Conservation (phyloP, 202 grass and related monocot species). For the Schoenoplectus tabernaemontani region DNA sequence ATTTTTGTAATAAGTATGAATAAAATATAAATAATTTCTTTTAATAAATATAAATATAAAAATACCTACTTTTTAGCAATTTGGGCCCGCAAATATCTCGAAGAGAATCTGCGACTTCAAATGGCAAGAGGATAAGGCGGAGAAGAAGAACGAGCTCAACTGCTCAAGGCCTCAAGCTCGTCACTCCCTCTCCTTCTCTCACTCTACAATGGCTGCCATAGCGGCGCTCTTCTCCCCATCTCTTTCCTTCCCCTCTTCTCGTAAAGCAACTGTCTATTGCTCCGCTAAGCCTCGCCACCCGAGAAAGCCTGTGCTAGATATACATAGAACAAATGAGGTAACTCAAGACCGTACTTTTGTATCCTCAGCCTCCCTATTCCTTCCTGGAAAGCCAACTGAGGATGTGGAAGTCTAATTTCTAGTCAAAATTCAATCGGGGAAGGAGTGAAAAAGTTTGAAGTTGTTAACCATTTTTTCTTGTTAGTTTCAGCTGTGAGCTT, state of each 20-base stretch:
- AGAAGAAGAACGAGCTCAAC: neutral
- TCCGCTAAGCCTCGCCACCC: constrained; percentile 35
- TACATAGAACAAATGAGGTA: constrained; percentile 32
- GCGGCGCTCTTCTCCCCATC: constrained; percentile 42
- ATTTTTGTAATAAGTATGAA: too few species aligned
- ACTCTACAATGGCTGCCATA: constrained; percentile 47
- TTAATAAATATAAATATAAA: too few species aligned
- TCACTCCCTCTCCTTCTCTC: neutral
- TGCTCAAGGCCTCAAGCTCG: neutral
- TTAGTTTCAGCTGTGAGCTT: neutral
- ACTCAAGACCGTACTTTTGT: constrained; percentile 23
- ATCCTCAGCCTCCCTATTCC: neutral
- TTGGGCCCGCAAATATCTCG: neutral
- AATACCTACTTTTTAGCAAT: neutral
- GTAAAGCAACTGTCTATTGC: constrained; percentile 13
- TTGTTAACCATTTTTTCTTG: neutral
- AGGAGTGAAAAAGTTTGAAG: neutral
- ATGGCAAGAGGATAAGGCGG: constrained; percentile 5
- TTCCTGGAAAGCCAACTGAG: neutral
- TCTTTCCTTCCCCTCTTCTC: constrained; percentile 36
- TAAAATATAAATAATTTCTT: too few species aligned
- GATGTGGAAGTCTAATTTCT: neutral
- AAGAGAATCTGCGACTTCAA: neutral
- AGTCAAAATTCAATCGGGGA: neutral
- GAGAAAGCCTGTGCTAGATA: constrained; percentile 27